Base-by-base conservation (phyloP, 306 rosid species). In the Gynostemma pentaphyllum region DNA sequence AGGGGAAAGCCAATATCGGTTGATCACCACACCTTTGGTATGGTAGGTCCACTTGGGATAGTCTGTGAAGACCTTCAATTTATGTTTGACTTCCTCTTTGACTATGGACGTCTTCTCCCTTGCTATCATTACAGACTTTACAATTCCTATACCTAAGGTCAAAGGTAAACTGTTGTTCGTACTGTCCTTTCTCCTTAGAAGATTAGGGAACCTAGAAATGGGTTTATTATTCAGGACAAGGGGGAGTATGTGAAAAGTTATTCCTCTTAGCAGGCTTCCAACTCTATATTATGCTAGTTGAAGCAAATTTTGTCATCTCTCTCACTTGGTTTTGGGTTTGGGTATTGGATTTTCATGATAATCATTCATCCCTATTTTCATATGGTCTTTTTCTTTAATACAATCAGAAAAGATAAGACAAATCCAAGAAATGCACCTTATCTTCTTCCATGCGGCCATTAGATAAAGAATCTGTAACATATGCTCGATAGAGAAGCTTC, bases 401-500 rank as follows among this genome's bases (percentile, higher is more conserved):
- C 16, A 59, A 5, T 21, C 37, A 32, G 3, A 59, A 37, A 37
- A 59, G 32, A 21, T 22, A 61, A 40, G 34, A 2, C 66, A 19
- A 21, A n/a, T 23, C 4, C 34, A 60, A 37, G 21, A 10, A 72
- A 29, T 42, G 66, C 29, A 82, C 87, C 87, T 82, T 82, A 62
- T 64, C 54, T 42, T 82, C 82, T 66, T 79, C 84, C 76, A 82
- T 65, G 62, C 74, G 52, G 55, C 84, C 84, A 12, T 54, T 42
- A n/a, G 87, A 79, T 61, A 79, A 74, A 69, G 82, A 62, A 80
- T 80, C 79, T 27, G 83, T 67, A 19, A 72, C 81, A 80, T 80
- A 77, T 7, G 81, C 79, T 70, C 77, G 69, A 79, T 70, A 92
- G 36, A 92, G 99, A 63, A 81, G 87, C 75, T 92, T 92, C 84